Evolutionary conservation across 768 basidiomycete genomes (phyloP).

Genomic region (Mycena leptocephala): DNA sequence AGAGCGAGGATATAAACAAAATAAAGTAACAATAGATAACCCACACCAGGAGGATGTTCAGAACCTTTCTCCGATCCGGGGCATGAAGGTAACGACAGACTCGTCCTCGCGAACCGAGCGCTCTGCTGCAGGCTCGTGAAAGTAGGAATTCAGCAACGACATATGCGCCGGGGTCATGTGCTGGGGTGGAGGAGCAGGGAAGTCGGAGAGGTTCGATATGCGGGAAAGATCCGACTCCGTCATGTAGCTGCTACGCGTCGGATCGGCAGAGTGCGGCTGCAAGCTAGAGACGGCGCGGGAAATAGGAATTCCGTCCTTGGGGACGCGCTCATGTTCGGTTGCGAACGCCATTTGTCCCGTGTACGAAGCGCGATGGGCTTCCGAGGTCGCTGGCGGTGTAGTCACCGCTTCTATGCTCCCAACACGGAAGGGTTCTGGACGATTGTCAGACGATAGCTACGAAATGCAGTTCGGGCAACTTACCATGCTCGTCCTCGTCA

Average conservation of each 20-base stretch:
- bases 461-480: slow-evolving; percentile 25
- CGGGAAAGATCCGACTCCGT: slow-evolving; percentile 60
- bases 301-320: slow-evolving; percentile 3
- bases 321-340: background rate
- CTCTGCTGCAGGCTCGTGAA: slow-evolving; percentile 28
- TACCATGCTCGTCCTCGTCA: slow-evolving; percentile 63
- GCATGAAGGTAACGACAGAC: slow-evolving; percentile 19
- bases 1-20: slow-evolving; percentile 29
- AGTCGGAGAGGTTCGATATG: slow-evolving; percentile 69
- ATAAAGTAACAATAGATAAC: slow-evolving; percentile 34
- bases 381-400: slow-evolving; percentile 63
- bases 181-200: slow-evolving; percentile 62
- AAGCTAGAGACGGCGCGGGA: slow-evolving; percentile 31
- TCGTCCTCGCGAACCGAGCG: slow-evolving; percentile 8
- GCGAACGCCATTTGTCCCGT: slow-evolving; percentile 55
- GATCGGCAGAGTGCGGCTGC: slow-evolving; percentile 47
- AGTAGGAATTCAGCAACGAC: slow-evolving; percentile 51
- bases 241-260: slow-evolving; percentile 62
- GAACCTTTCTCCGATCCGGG: slow-evolving; percentile 33
- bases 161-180: slow-evolving; percentile 43
- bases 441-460: slow-evolving; percentile 8
- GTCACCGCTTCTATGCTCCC: slow-evolving; percentile 66
- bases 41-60: slow-evolving; percentile 5
- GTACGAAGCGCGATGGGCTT: slow-evolving; percentile 57
- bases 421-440: slow-evolving; percentile 64